Evolutionary conservation across 768 basidiomycete species (phyloP).

Genomic region (Punctularia strigosozonata): DNA sequence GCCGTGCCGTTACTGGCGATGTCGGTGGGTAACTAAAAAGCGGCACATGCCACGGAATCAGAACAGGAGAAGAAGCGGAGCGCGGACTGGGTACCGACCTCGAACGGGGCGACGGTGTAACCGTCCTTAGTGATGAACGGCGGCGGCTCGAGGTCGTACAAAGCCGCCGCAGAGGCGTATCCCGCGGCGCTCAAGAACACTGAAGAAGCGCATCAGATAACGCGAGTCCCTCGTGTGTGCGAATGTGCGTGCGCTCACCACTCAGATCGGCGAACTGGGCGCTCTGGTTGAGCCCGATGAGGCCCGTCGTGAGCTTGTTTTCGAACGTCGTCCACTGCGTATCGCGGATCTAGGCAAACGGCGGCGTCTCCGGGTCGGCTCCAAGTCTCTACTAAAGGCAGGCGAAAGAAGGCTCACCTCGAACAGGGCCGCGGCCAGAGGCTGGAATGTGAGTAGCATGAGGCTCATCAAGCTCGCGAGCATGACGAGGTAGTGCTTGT

Average conservation of each 20-base stretch:
- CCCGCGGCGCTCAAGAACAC: constrained; percentile 44
- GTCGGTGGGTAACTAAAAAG: constrained; percentile 23
- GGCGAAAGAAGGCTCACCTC: too few relatives aligned
- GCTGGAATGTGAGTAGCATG: constrained; percentile 35
- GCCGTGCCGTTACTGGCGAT: constrained; percentile 33
- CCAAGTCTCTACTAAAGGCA: too few relatives aligned
- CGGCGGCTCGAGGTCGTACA: constrained; percentile 33
- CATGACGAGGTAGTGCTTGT: constrained; percentile 40
- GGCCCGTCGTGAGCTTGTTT: too few relatives aligned
- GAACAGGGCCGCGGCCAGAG: constrained; percentile 39
- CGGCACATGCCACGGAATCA: neutral
- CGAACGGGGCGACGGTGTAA: constrained; percentile 35
- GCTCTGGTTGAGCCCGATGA: constrained; percentile 34
- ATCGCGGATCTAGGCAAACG: too few relatives aligned
- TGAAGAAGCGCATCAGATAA: constrained; percentile 9
- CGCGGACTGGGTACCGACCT: constrained; percentile 18
- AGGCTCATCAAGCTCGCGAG: constrained; percentile 37
- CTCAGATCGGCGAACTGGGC: constrained; percentile 35
- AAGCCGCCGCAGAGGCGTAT: constrained; percentile 35
- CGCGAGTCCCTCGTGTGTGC: neutral
- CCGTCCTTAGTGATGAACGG: constrained; percentile 31
- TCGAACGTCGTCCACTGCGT: too few relatives aligned
- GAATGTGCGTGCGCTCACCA: constrained; percentile 17
- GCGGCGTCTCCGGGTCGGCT: too few relatives aligned
- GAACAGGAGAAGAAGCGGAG: neutral